Conservation (phyloP, 2,329 filamentous ascomycete species). For the Talaromyces islandicus region DNA sequence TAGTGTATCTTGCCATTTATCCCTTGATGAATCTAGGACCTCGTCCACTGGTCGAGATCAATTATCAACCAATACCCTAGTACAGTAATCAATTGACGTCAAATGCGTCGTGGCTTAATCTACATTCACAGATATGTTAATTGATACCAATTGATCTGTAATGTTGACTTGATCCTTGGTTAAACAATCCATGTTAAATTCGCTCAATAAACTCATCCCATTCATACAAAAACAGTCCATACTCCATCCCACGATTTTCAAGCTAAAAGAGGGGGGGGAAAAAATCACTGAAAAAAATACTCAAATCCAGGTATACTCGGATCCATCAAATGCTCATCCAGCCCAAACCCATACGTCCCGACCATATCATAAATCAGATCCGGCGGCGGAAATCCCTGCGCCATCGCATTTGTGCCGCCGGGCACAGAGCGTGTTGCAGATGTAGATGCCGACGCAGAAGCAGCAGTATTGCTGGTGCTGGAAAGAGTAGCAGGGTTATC, state of each 20-base stretch:
- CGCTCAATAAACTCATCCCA: background rate
- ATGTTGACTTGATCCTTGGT: background rate
- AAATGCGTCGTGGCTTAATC: background rate
- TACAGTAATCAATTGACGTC: background rate
- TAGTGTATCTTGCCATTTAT: background rate
- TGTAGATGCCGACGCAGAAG: background rate
- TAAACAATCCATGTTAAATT: background rate
- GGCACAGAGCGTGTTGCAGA: conserved; percentile 22
- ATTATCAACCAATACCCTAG: background rate
- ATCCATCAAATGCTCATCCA: conserved; percentile 37
- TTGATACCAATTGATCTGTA: too few relatives aligned
- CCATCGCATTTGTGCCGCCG: conserved; percentile 36
- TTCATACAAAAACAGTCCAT: background rate
- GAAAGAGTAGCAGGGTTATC: background rate
- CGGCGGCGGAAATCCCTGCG: conserved; percentile 34
- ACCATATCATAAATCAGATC: conserved; percentile 40
- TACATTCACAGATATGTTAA: too few relatives aligned
- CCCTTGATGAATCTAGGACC: background rate
- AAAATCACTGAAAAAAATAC: conserved; percentile 24
- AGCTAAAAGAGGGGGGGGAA: background rate
- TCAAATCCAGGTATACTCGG: conserved; percentile 38
- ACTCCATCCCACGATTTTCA: background rate
- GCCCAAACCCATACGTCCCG: conserved; percentile 37
- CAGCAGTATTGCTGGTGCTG: background rate
- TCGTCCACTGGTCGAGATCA: background rate